phyloP scores from a whole-genome alignment of 2,329 filamentous ascomycete genomes.

The Hymenoscyphus scutula region DNA sequence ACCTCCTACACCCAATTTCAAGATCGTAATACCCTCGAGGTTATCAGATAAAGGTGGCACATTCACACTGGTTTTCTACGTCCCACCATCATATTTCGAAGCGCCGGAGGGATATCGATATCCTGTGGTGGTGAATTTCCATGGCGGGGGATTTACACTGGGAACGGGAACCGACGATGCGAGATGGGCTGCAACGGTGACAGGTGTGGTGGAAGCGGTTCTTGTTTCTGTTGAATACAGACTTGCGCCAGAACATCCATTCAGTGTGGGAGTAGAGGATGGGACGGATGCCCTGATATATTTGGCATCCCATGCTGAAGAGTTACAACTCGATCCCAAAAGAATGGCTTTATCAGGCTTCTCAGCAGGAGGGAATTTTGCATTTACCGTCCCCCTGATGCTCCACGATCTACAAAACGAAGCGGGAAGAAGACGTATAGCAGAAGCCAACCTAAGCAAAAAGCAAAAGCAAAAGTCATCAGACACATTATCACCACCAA shows the following conservation, averaged over 20 bases:
- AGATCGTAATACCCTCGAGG: constrained; percentile 34
- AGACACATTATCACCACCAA: not conserved
- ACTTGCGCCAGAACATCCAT: constrained; percentile 63
- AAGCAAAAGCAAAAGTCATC: not conserved
- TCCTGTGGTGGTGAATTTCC: constrained; percentile 62
- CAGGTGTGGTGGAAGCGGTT: constrained; percentile 51
- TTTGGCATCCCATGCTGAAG: constrained; percentile 52
- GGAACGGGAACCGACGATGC: constrained; percentile 63
- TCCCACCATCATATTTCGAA: constrained; percentile 40
- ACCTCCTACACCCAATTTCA: constrained; percentile 34
- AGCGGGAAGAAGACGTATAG: constrained; percentile 39
- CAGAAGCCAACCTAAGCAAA: constrained; percentile 9
- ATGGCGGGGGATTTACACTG: constrained; percentile 65
- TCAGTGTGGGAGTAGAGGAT: constrained; percentile 64
- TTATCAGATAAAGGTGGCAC: constrained; percentile 30
- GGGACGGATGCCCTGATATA: constrained; percentile 63
- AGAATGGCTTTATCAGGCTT: constrained; percentile 61
- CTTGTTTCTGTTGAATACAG: constrained; percentile 66
- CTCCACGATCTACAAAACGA: constrained; percentile 43
- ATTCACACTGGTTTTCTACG: constrained; percentile 45
- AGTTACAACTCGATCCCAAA: constrained; percentile 56
- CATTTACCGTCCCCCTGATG: constrained; percentile 40
- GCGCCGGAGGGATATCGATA: constrained; percentile 33
- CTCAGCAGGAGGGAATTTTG: constrained; percentile 48
- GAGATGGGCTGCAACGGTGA: constrained; percentile 55